A percentile compares a stretch with the other conserved stretches of the same genome.
Evolutionary conservation across 768 basidiomycete genomes (phyloP).

Genomic region (Lyophyllum decastes): DNA sequence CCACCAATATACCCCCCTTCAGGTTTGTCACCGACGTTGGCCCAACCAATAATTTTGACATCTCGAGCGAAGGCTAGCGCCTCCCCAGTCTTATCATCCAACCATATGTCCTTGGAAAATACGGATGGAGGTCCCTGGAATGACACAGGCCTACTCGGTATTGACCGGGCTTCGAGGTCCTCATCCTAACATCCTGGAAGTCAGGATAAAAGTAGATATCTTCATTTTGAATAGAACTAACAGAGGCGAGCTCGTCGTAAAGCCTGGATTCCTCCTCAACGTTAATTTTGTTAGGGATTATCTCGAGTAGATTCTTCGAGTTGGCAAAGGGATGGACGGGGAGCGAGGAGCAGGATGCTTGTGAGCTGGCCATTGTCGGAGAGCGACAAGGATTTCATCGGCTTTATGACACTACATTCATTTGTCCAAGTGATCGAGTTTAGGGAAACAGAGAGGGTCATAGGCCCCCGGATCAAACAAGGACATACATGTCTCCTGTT

Average conservation of each 20-base stretch:
- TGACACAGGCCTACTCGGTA: slow-evolving; percentile 24
- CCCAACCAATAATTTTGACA: slow-evolving; percentile 71
- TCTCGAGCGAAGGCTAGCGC: slow-evolving; percentile 61
- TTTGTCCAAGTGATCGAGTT: background rate
- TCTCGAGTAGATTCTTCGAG: slow-evolving; percentile 47
- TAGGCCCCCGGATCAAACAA: too few species aligned
- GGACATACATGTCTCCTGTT: too few species aligned
- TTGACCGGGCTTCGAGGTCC: slow-evolving; percentile 7
- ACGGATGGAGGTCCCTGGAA: slow-evolving; percentile 49
- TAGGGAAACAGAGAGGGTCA: too few species aligned
- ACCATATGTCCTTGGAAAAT: slow-evolving; percentile 70
- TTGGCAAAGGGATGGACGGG: slow-evolving; percentile 46
- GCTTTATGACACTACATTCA: background rate
- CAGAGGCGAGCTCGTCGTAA: slow-evolving; percentile 63
- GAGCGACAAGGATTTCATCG: background rate
- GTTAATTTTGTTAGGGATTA: slow-evolving; percentile 60
- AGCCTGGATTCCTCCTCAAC: slow-evolving; percentile 68
- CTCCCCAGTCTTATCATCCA: slow-evolving; percentile 59
- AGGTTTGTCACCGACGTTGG: slow-evolving; percentile 64
- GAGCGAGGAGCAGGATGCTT: slow-evolving; percentile 8
- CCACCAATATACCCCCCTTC: slow-evolving; percentile 68
- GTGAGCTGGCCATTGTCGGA: slow-evolving; percentile 6
- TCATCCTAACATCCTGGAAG: slow-evolving; percentile 15
- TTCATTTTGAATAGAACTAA: slow-evolving; percentile 14
- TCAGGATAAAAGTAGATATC: background rate